Conservation (phyloP, 2,329 filamentous ascomycete species). For the Scolecobasidium constrictum region DNA sequence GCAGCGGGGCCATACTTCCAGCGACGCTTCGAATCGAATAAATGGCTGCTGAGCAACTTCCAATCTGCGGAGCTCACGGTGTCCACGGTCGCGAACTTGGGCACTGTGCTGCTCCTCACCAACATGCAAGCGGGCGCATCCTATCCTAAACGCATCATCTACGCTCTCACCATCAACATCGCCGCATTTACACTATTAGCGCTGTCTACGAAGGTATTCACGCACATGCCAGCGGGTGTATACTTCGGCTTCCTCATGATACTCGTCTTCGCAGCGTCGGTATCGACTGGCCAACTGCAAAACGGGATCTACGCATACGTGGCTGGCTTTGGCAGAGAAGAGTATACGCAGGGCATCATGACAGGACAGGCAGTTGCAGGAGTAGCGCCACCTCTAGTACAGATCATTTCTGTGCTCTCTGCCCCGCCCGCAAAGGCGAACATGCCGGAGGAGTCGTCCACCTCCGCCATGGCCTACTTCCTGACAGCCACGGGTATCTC, state of each 20-base stretch:
- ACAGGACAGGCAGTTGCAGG: slow-evolving; percentile 85
- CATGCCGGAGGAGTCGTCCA: slow-evolving; percentile 36
- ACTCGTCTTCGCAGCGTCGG: slow-evolving; percentile 69
- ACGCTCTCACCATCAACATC: slow-evolving; percentile 68
- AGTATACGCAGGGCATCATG: slow-evolving; percentile 97
- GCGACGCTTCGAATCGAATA: slow-evolving; percentile 59
- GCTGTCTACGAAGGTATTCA: slow-evolving; percentile 62
- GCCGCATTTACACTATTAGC: slow-evolving; percentile 67
- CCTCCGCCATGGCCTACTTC: slow-evolving; percentile 83
- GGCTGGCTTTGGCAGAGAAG: slow-evolving; percentile 68
- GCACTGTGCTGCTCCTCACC: slow-evolving; percentile 63
- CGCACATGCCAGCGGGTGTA: slow-evolving; percentile 45
- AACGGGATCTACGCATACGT: slow-evolving; percentile 93
- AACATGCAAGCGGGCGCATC: slow-evolving; percentile 72
- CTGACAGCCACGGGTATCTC: slow-evolving; percentile 75
- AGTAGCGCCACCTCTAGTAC: slow-evolving; percentile 76
- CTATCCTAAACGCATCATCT: slow-evolving; percentile 77
- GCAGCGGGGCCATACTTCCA: slow-evolving; percentile 92
- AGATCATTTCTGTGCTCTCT: slow-evolving; percentile 72
- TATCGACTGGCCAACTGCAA: slow-evolving; percentile 77
- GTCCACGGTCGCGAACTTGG: slow-evolving; percentile 73
- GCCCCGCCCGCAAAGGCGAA: slow-evolving; percentile 38
- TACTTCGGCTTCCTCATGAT: slow-evolving; percentile 77
- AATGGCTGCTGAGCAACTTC: slow-evolving; percentile 69
- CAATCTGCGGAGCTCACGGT: slow-evolving; percentile 83